phyloP scores from a whole-genome alignment of 2,329 filamentous ascomycete genomes.

The Colletotrichum agaves region DNA sequence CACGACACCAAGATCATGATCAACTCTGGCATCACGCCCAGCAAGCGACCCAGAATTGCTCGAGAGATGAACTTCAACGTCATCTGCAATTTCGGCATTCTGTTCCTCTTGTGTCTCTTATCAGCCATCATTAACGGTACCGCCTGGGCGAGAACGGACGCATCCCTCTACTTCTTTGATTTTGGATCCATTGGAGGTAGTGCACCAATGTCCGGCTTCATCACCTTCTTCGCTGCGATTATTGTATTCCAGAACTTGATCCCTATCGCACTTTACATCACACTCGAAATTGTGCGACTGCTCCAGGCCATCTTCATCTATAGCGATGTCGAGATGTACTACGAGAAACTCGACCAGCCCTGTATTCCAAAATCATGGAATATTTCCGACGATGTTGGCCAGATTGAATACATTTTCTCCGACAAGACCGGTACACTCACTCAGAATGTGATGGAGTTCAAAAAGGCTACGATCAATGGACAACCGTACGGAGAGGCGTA shows the following conservation, averaged over 20 bases:
- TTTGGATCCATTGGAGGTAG: slow-evolving; percentile 82
- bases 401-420: slow-evolving; percentile 99
- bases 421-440: slow-evolving; percentile 93
- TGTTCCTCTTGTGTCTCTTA: slow-evolving; percentile 89
- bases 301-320: slow-evolving; percentile 97
- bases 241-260: slow-evolving; percentile 99
- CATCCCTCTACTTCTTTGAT: slow-evolving; percentile 85
- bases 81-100: slow-evolving; percentile 92
- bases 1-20: slow-evolving; percentile 99
- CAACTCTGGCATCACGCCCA: slow-evolving; percentile 95
- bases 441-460: slow-evolving; percentile 98
- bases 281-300: slow-evolving; percentile 93
- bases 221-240: slow-evolving; percentile 95
- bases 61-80: slow-evolving; percentile 97
- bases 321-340: slow-evolving; percentile 96
- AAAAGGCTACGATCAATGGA: slow-evolving; percentile 97
- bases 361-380: slow-evolving; percentile 99
- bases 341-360: slow-evolving; percentile 91
- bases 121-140: slow-evolving; percentile 87
- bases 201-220: slow-evolving; percentile 85
- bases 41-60: slow-evolving; percentile 90
- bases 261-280: slow-evolving; percentile 97
- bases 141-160: slow-evolving; percentile 79
- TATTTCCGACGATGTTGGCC: slow-evolving; percentile 96
- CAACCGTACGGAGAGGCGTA: slow-evolving; percentile 96